Percentiles rank a stretch among this genome's conserved stretches.
These are phyloP conservation scores for Forsythia viridissima DNA, from an alignment of 257 asterid species.

Conservation along the genomic window DNA sequence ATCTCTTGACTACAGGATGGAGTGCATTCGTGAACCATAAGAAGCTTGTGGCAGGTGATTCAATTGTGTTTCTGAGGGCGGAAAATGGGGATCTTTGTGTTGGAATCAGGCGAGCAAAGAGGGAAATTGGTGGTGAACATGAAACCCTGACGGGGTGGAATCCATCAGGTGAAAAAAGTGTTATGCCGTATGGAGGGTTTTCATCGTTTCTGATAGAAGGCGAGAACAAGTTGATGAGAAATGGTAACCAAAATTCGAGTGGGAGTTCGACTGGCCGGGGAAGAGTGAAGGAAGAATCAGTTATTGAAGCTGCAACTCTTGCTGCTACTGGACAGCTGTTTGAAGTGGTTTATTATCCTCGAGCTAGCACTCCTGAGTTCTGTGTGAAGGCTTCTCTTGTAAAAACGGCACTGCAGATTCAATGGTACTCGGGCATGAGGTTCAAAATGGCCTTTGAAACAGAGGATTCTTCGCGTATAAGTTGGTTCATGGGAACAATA, in stretches of 20 bases:
- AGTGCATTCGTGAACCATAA: constrained; percentile 90
- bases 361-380: constrained; percentile 90
- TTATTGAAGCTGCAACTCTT: constrained; percentile 69
- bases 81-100: constrained; percentile 86
- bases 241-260: constrained; percentile 22
- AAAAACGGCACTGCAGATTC: constrained; percentile 60
- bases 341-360: constrained; percentile 88
- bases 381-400: constrained; percentile 79
- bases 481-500: constrained; percentile 97
- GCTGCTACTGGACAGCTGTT: constrained; percentile 73
- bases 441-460: constrained; percentile 96
- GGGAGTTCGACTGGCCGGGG: constrained; percentile 42
- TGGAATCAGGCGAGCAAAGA: constrained; percentile 82
- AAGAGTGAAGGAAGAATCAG: constrained; percentile 67
- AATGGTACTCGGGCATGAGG: constrained; percentile 94
- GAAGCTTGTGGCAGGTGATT: constrained; percentile 93
- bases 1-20: constrained; percentile 95
- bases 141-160: constrained; percentile 70
- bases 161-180: constrained; percentile 39
- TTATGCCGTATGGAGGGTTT: constrained; percentile 60
- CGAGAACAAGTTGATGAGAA: constrained; percentile 41
- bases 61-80: constrained; percentile 80
- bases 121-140: constrained; percentile 68
- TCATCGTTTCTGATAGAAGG: constrained; percentile 67
- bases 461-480: constrained; percentile 89